These are phyloP conservation scores for Eutypella sp. DNA, from an alignment of 2,329 filamentous ascomycete genomes.

Conservation along the genomic window DNA sequence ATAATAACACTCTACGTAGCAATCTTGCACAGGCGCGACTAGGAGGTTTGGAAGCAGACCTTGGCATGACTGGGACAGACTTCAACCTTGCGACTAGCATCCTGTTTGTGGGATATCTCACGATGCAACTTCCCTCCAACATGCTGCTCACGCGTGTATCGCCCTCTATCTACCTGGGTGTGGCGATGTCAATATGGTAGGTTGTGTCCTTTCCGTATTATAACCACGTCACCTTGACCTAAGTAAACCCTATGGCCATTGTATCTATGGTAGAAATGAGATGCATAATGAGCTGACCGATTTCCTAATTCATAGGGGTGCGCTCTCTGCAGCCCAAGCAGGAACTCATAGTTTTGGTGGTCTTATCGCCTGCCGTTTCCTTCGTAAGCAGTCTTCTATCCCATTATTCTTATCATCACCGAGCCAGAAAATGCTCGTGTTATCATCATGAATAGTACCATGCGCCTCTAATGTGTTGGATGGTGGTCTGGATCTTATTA, in stretches of 20 bases:
- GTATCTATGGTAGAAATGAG: no score
- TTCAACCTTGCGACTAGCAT: constrained; percentile 52
- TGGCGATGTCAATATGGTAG: constrained; percentile 34
- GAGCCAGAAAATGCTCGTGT: no score
- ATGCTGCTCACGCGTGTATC: constrained; percentile 48
- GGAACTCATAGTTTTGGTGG: constrained; percentile 36
- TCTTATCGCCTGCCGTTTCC: constrained; percentile 42
- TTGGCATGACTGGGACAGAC: constrained; percentile 50
- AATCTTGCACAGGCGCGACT: constrained; percentile 52
- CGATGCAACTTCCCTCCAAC: constrained; percentile 60
- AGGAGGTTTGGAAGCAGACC: constrained; percentile 47
- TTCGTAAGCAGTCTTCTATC: constrained; percentile 38
- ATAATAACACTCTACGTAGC: constrained; percentile 13
- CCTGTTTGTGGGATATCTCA: constrained; percentile 54
- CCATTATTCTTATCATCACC: no score
- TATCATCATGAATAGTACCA: no score
- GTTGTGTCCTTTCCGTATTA: background rate
- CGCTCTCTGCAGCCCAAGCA: constrained; percentile 39
- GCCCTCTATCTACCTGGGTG: constrained; percentile 49
- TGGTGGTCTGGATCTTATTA: no score
- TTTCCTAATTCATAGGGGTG: constrained; percentile 13
- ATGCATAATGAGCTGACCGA: no score
- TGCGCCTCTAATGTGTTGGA: background rate
- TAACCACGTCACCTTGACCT: no score
- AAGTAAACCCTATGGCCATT: no score